These are phyloP conservation scores for Beauveria varroae DNA, from an alignment of 2,329 filamentous ascomycete species.

Conservation along the genomic window DNA sequence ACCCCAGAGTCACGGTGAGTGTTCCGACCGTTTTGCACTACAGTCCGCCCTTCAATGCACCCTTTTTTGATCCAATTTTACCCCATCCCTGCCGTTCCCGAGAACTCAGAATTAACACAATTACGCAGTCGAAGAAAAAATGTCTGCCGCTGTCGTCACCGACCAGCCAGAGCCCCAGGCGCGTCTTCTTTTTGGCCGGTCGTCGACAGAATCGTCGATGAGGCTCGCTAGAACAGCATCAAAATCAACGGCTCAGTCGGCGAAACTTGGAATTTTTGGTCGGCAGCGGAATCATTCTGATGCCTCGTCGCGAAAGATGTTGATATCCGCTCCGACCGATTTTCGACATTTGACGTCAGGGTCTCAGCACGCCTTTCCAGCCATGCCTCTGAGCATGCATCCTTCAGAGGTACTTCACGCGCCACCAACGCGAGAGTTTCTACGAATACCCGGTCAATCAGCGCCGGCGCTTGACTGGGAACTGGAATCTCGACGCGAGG, in stretches of 20 bases:
- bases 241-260: neutral
- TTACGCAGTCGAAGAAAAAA: slow-evolving; percentile 17
- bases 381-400: neutral
- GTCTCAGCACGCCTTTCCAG: slow-evolving; percentile 12
- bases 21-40: neutral
- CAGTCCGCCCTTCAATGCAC: neutral
- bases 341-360: slow-evolving; percentile 51
- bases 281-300: slow-evolving; percentile 33
- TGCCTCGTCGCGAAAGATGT: slow-evolving; percentile 41
- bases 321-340: slow-evolving; percentile 51
- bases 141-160: slow-evolving; percentile 18
- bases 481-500: slow-evolving; percentile 14
- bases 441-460: neutral
- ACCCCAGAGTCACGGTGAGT: slow-evolving; percentile 2
- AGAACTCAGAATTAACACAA: neutral
- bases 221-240: neutral
- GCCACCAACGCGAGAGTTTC: slow-evolving; percentile 11
- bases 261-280: neutral
- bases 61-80: neutral
- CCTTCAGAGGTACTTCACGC: slow-evolving; percentile 27
- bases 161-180: slow-evolving; percentile 23
- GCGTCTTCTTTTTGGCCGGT: slow-evolving; percentile 17
- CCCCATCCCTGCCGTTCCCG: neutral
- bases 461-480: neutral
- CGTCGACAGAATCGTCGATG: neutral